Base-by-base conservation (phyloP, 495 filamentous ascomycete species). In the Ramalina intermedia region DNA sequence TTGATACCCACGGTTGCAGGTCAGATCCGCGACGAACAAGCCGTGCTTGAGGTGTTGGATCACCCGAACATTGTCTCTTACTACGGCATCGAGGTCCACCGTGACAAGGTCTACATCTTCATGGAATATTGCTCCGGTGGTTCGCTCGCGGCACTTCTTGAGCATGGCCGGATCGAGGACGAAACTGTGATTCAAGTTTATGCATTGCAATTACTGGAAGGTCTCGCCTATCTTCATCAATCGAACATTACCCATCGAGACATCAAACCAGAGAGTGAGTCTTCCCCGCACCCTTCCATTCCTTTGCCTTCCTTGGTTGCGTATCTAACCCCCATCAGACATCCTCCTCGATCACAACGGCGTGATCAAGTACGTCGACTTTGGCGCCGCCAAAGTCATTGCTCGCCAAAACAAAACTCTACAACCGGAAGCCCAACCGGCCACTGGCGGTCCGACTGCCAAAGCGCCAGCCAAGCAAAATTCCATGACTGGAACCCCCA, bases 111-210 rank as follows among this genome's bases (percentile, higher is more conserved):
- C 6, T 98, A 96, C 66, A 93, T 98, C 55, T 98, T 98, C 66
- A 98, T 98, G 91, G 91, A 98, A 64, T 96, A 93, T 63, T 98
- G 91, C 58, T 89, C 85, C 3, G 90, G 93, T 27, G 91, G 91
- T 16, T 95, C 90, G 5, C 69, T 98, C n/a, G 88, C 91, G 39
- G 80, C 74, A 20, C 69, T 96, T 50, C 70, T 98, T 16, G 91
- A 98, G 64, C 89, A 98, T 58, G 91, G 91, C 9, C 81, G 93
- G 20, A 94, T 98, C 51, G 91, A 98, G 63, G 91, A 98, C 55
- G 91, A 98, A 65, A 94, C 87, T 14, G 90, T 98, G 48, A 88
- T 95, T 48, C 90, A 90, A 82, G 93, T 98, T 6, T 98, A 98
- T 59, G 86, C 90, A 21, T 73, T 98, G 26, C 93, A 98, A 58